Evolutionary conservation across 73 alveolate species (phyloP), one percentile per base, ranked within the genome.

Genomic region (Paramecium tetraurelia): DNA sequence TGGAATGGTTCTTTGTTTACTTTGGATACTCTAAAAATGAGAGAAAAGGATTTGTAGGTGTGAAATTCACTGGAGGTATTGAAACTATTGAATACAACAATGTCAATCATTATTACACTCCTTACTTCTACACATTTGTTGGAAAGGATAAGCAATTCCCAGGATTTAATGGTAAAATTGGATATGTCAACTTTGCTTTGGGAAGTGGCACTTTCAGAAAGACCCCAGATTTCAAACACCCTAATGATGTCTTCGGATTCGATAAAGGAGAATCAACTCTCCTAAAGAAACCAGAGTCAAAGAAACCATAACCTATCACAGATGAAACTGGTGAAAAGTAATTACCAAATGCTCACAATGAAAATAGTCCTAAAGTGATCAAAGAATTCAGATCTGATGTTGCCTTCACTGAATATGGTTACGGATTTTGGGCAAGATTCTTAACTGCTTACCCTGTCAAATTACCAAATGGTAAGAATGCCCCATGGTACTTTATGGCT

Each of bases 101-200:
- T 21, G 90, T 46, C 75, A 80, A 80, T 46, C 90, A 80, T 80
- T 80, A 80, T 18, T 80, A 80, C 35, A 43, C 72, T 44, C 90
- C 90, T 8, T 40, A 44, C 5, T 80, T 80, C 90, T 80, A 80
- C 27, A 80, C 57, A 18, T 80, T 44, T 14, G 16, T 80, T 43
- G 90, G 90, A 14, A 46, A 46, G 46, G 90, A 80, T 22, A 41
- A 80, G 53, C 11, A 80, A 43, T 80, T 80, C 90, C 90, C 90
- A 80, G 90, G 90, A 24, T 80, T 80, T 11, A 80, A 80, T 80
- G 90, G 90, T 44, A 80, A 80, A 80, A 41, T 80, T 22, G 90
- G 76, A 43, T 80, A 24, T 46, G 90, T 80, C 11, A 80, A 46
- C 33, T 80, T 80, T 46, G 57, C 7, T 46, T 29, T 46, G 29